Percentiles rank a stretch among this genome's conserved stretches.
These are phyloP conservation scores for Dactylonectria estremocensis DNA, from an alignment of 2,329 filamentous ascomycete genomes.

Conservation along the genomic window DNA sequence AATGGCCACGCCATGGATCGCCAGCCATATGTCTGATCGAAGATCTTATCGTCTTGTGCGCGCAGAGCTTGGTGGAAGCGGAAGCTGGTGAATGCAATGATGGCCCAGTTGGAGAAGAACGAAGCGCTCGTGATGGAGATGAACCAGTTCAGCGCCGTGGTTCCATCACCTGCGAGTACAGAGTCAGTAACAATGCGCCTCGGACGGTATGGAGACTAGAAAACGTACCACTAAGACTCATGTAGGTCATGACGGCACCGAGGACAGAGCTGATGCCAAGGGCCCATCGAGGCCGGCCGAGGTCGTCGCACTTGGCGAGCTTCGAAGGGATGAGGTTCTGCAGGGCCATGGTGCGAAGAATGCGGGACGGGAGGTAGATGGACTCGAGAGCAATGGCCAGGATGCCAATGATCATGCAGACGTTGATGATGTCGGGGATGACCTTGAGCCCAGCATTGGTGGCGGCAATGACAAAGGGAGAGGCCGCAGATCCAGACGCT, in stretches of 20 bases:
- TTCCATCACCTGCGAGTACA: constrained; percentile 12
- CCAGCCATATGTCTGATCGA: constrained; percentile 25
- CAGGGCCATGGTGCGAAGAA: constrained; percentile 37
- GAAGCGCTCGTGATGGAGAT: constrained; percentile 32
- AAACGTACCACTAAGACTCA: constrained; percentile 26
- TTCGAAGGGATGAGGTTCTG: constrained; percentile 24
- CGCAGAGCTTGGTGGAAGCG: constrained; percentile 26
- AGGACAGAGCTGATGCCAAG: constrained; percentile 14
- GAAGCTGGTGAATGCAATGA: constrained; percentile 24
- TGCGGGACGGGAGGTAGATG: constrained; percentile 34
- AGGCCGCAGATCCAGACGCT: constrained; percentile 32
- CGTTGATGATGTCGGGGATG: constrained; percentile 34
- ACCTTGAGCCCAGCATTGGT: constrained; percentile 27
- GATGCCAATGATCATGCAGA: constrained; percentile 38
- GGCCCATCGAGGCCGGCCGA: constrained; percentile 27
- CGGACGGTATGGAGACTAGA: background rate
- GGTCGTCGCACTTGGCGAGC: constrained; percentile 27
- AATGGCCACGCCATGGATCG: constrained; percentile 23
- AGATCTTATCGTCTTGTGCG: constrained; percentile 24
- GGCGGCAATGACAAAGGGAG: constrained; percentile 37
- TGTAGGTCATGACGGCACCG: constrained; percentile 30
- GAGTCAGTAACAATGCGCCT: background rate
- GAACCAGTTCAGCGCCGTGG: constrained; percentile 26
- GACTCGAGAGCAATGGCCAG: constrained; percentile 35
- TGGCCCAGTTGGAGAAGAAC: constrained; percentile 32